Evolutionary conservation across 1,284 basidiomycete genomes (phyloP).

Genomic region (Phaffia rhodozyma): DNA sequence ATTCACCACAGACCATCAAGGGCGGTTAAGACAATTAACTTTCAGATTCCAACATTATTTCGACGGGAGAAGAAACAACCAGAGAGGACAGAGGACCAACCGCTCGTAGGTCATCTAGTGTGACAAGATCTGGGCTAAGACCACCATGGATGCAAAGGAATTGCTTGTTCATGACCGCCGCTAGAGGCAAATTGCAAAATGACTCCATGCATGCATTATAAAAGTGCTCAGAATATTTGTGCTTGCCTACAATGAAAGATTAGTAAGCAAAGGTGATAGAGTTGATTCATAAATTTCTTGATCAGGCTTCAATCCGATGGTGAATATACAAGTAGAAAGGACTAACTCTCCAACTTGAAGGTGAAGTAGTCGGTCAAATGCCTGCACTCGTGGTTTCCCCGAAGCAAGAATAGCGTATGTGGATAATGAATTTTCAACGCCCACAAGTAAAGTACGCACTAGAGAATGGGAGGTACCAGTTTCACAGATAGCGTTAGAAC

Average conservation of each 20-base stretch:
- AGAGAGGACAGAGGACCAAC: constrained; percentile 38
- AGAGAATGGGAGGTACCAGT: background rate
- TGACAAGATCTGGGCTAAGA: constrained; percentile 77
- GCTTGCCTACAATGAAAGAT: constrained; percentile 52
- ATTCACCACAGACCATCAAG: background rate
- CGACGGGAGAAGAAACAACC: background rate
- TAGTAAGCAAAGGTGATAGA: background rate
- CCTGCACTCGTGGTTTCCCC: constrained; percentile 95
- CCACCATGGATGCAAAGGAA: constrained; percentile 93
- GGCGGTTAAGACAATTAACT: background rate
- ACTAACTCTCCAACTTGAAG: constrained; percentile 84
- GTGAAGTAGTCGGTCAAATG: constrained; percentile 96
- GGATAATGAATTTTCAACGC: constrained; percentile 90
- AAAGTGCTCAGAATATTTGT: constrained; percentile 81
- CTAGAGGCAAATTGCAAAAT: constrained; percentile 81
- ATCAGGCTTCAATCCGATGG: background rate
- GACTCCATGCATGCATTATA: constrained; percentile 88
- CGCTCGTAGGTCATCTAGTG: constrained; percentile 72
- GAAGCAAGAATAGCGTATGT: constrained; percentile 73
- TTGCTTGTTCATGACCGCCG: constrained; percentile 94
- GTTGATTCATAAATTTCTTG: background rate
- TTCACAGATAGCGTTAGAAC: background rate
- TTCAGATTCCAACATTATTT: background rate
- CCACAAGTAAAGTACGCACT: constrained; percentile 88
- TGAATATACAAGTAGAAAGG: background rate